phyloP scores from a whole-genome alignment of 306 rosid genomes.

The Casuarina equisetifolia region DNA sequence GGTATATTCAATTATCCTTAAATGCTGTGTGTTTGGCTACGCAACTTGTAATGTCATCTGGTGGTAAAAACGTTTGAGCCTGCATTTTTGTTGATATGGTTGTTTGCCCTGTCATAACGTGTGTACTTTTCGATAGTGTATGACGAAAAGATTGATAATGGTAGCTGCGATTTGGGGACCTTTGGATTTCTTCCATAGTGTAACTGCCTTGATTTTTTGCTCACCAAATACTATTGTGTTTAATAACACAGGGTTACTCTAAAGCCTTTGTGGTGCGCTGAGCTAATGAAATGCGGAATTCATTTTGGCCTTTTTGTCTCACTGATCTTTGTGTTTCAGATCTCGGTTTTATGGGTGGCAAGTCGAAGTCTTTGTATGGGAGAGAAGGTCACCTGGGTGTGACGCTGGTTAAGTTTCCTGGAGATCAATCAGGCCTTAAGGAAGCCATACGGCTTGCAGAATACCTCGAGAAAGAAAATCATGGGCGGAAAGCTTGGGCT shows the following conservation, averaged over 20 bases:
- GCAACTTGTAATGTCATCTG: neutral
- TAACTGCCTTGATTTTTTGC: neutral
- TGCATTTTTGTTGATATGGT: neutral
- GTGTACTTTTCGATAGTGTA: too few relatives aligned
- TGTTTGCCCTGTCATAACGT: neutral
- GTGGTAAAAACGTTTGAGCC: neutral
- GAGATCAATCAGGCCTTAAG: conserved; percentile 76
- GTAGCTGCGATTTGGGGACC: neutral
- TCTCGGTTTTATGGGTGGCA: conserved; percentile 88
- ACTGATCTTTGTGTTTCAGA: conserved; percentile 63
- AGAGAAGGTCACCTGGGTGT: conserved; percentile 96
- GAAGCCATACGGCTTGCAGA: conserved; percentile 81
- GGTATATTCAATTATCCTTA: neutral
- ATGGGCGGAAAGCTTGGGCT: conserved; percentile 78
- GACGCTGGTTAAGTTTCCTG: conserved; percentile 74
- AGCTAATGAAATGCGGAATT: conserved; percentile 18
- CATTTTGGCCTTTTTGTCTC: conserved; percentile 29
- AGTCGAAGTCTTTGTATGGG: conserved; percentile 90
- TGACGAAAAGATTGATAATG: neutral
- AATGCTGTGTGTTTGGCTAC: neutral
- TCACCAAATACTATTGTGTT: too few relatives aligned
- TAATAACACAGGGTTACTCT: neutral
- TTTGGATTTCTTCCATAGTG: conserved; percentile 4
- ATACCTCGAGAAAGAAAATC: conserved; percentile 71
- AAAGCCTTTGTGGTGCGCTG: conserved; percentile 6